These are phyloP conservation scores for Talaromyces liani DNA, from an alignment of 495 filamentous ascomycete species.

Conservation along the genomic window DNA sequence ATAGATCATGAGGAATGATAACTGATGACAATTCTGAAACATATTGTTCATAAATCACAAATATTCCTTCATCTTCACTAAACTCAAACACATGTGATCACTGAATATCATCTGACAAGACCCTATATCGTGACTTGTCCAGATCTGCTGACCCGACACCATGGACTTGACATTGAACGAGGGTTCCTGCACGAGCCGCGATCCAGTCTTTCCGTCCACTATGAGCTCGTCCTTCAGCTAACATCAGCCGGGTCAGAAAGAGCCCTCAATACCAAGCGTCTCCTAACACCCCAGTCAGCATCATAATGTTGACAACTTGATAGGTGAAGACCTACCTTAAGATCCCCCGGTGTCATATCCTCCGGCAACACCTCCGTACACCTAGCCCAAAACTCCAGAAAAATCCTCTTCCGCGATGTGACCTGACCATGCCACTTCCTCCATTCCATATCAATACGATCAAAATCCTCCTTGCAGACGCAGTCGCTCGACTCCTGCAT, in stretches of 20 bases:
- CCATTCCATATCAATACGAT: constrained; percentile 40
- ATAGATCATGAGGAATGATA: neutral
- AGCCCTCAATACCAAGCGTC: constrained; percentile 34
- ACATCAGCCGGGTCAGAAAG: neutral
- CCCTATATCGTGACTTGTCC: neutral
- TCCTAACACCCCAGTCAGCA: constrained; percentile 23
- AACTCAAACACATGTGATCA: neutral
- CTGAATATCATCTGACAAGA: neutral
- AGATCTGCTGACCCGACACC: neutral
- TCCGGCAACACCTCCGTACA: constrained; percentile 42
- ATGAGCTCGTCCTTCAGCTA: no score
- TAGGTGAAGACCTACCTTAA: constrained; percentile 37
- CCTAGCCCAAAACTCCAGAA: constrained; percentile 41
- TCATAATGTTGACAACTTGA: neutral
- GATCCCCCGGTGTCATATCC: constrained; percentile 34
- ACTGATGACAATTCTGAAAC: neutral
- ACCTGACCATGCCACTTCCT: constrained; percentile 43
- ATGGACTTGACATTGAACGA: neutral
- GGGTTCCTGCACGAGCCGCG: neutral
- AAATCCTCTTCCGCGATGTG: constrained; percentile 41
- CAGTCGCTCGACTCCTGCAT: constrained; percentile 28
- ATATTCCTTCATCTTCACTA: neutral
- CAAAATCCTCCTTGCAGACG: constrained; percentile 40
- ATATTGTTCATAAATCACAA: neutral
- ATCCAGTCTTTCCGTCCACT: neutral